Evolutionary conservation across 2,329 filamentous ascomycete genomes (phyloP), one percentile per base, ranked within the genome.

Genomic region (Paecilomyces sp.): DNA sequence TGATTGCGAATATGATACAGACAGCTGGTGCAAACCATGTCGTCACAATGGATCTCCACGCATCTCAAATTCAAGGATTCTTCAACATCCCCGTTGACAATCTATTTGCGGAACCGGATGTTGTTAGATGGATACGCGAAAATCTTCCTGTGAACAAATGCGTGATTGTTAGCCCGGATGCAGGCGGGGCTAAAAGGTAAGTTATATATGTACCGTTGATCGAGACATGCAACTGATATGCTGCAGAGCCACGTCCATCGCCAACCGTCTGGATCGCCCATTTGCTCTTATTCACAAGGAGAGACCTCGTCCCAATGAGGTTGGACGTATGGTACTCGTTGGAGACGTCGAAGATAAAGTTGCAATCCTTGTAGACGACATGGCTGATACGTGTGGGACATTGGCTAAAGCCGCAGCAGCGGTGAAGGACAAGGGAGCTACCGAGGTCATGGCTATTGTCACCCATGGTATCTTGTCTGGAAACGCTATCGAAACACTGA

Each of bases 261-360:
- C 93, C 60, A 93, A 97, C 75, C 88, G 91, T 56, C 84, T 97
- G 62, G 92, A 96, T 71, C 86, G 92, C 55, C 88, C 88, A 61
- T 97, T 97, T 74, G 93, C 93, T 9, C 85, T 97, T 58, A 97
- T 97, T 67, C 92, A 97, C 83, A 97, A 97, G 80, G 93, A 97
- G 78, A 90, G 92, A 60, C 89, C 92, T 4, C 86, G 91, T n/a
- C 88, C 88, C 61, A 95, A 96, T 70, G 92, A 96, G 72, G 92
- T 96, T 62, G 91, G 89, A 8, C 88, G 91, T 68, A 96, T 96
- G 91, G 90, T 92, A 0, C 88, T 99, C n/a, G 93, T 97, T 56
- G 94, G 94, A 66, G 92, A 95, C 66, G 94, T 97, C 54, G 84
- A 87, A 65, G 90, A 90, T 78, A 94, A 94, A 79, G 87, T 93